phyloP scores from a whole-genome alignment of 306 rosid genomes.

The Neltuma alba region DNA sequence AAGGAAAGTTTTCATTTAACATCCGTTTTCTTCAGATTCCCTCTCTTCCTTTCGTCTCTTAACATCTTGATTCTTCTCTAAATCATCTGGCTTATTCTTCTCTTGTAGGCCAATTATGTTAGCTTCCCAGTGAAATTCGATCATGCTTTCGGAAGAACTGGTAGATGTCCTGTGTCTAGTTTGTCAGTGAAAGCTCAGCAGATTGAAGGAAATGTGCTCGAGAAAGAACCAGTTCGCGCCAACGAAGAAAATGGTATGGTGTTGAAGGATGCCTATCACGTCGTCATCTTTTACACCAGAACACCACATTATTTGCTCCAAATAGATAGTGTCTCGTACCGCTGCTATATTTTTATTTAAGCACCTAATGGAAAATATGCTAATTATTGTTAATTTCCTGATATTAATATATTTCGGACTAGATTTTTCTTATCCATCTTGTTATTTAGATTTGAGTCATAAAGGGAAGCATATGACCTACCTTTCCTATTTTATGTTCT shows the following conservation, averaged over 20 bases:
- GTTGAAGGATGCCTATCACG: background rate
- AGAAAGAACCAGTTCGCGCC: slow-evolving; percentile 44
- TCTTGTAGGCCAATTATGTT: slow-evolving; percentile 50
- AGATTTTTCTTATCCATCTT: slow-evolving; percentile 9
- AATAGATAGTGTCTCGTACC: background rate
- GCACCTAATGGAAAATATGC: background rate
- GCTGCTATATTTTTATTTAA: background rate
- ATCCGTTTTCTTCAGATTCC: background rate
- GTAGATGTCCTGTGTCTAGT: slow-evolving; percentile 37
- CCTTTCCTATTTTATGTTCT: background rate
- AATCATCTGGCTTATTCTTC: background rate
- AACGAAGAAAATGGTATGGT: slow-evolving; percentile 48
- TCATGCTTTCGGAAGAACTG: slow-evolving; percentile 39
- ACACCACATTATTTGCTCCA: background rate
- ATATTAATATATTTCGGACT: slow-evolving; percentile 7
- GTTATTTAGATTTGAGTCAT: background rate
- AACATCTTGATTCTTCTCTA: background rate
- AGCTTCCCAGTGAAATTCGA: slow-evolving; percentile 34
- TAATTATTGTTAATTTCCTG: slow-evolving; percentile 13
- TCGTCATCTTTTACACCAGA: background rate
- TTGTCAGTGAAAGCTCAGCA: slow-evolving; percentile 55
- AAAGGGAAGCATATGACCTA: background rate
- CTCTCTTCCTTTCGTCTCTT: background rate
- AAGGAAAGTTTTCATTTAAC: background rate
- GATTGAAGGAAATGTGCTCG: slow-evolving; percentile 59